These are phyloP conservation scores for Coniochaeta sp. DNA, from an alignment of 2,329 filamentous ascomycete genomes.

Conservation along the genomic window DNA sequence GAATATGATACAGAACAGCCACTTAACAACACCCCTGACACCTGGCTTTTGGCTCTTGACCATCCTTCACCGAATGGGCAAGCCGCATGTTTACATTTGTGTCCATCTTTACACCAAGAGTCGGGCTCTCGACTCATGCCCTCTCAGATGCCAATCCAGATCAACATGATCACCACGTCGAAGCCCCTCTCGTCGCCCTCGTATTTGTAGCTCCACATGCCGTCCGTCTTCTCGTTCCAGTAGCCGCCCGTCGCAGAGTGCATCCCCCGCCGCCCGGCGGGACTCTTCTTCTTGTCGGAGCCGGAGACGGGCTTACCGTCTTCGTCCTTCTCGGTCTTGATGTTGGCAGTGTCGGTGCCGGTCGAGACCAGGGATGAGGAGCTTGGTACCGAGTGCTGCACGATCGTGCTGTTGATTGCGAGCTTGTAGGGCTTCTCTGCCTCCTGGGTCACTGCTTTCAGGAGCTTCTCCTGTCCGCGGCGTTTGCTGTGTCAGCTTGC, in stretches of 20 bases:
- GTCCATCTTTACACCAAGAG: too few species aligned
- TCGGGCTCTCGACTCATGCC: background rate
- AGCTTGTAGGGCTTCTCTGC: constrained; percentile 74
- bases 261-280: constrained; percentile 82
- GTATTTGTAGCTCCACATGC: constrained; percentile 86
- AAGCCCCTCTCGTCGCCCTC: constrained; percentile 55
- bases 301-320: constrained; percentile 39
- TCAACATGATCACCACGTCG: constrained; percentile 64
- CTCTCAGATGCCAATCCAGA: constrained; percentile 67
- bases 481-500: background rate
- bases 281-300: constrained; percentile 55
- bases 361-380: constrained; percentile 55
- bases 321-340: constrained; percentile 35
- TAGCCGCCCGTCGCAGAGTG: constrained; percentile 79
- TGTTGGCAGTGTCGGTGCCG: constrained; percentile 40
- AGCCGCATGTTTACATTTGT: background rate
- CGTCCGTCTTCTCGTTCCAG: constrained; percentile 87
- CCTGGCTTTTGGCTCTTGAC: too few species aligned
- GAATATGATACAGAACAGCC: background rate
- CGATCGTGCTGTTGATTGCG: constrained; percentile 95
- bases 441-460: constrained; percentile 66
- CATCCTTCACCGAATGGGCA: background rate
- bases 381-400: constrained; percentile 73
- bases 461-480: constrained; percentile 60
- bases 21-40: background rate